Evolutionary conservation across 2,329 filamentous ascomycete genomes (phyloP).

Genomic region (Fragosphaeria purpurea): DNA sequence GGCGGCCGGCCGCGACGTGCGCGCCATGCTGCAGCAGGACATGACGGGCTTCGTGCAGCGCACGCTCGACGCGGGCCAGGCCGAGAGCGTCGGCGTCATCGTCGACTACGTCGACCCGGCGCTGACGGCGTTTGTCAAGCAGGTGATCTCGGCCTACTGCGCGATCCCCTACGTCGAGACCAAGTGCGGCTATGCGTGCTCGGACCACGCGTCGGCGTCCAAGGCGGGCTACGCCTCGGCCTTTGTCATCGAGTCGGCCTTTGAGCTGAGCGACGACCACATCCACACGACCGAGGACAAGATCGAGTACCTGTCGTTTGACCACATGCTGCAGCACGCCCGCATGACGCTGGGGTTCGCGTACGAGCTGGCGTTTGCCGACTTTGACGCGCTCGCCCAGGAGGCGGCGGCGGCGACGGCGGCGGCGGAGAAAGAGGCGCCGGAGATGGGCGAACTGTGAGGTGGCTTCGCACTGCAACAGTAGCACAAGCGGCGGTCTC

Average conservation of each 20-base stretch:
- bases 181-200: conserved; percentile 49
- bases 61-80: conserved; percentile 70
- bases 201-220: conserved; percentile 58
- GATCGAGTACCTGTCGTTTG: conserved; percentile 57
- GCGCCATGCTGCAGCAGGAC: conserved; percentile 97
- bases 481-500: no score
- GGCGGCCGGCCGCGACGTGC: conserved; percentile 62
- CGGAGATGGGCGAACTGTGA: conserved; percentile 16
- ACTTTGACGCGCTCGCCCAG: conserved; percentile 22
- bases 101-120: conserved; percentile 79
- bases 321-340: conserved; percentile 57
- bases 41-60: conserved; percentile 88
- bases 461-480: no score
- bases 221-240: conserved; percentile 56
- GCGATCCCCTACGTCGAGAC: conserved; percentile 50
- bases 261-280: conserved; percentile 53
- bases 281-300: conserved; percentile 67
- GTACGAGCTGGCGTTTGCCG: conserved; percentile 34
- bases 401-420: conserved; percentile 3
- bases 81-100: conserved; percentile 84
- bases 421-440: no score
- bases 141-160: conserved; percentile 79
- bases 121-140: conserved; percentile 84
- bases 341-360: conserved; percentile 36
- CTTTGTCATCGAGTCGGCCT: conserved; percentile 53